phyloP scores from a whole-genome alignment of 306 rosid genomes.

The Citrullus amarus region DNA sequence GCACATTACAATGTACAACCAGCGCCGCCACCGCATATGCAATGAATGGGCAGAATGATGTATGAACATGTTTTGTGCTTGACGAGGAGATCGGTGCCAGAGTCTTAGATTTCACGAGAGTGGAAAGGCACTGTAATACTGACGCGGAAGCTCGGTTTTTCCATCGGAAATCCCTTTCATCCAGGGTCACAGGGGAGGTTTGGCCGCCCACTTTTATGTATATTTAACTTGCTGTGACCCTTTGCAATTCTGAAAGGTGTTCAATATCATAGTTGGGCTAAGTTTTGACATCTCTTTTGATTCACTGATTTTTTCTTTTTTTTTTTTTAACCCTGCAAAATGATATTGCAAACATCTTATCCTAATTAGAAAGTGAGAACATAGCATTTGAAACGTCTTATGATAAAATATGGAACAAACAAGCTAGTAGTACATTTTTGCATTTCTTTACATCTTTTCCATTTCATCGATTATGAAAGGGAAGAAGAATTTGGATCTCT shows the following conservation, averaged over 20 bases:
- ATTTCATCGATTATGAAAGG: neutral
- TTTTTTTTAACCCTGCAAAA: neutral
- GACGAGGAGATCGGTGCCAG: neutral
- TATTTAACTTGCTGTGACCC: neutral
- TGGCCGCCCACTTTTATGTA: neutral
- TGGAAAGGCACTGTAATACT: neutral
- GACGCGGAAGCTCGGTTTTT: neutral
- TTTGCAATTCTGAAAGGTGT: neutral
- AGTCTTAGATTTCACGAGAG: neutral
- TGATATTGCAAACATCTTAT: neutral
- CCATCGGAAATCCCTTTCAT: neutral
- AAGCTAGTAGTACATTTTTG: neutral
- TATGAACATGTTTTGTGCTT: neutral
- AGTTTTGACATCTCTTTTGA: neutral
- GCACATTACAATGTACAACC: conserved; percentile 25
- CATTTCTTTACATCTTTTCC: too few species aligned
- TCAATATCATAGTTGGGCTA: neutral
- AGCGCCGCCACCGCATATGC: conserved; percentile 26
- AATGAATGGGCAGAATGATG: neutral
- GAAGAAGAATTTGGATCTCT: too few species aligned
- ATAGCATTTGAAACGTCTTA: neutral
- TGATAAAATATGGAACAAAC: neutral
- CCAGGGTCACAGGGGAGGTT: neutral
- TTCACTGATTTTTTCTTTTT: neutral
- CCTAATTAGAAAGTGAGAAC: neutral